Conservation (phyloP, 305 asterid genomes). For the Plantago coronopus region DNA sequence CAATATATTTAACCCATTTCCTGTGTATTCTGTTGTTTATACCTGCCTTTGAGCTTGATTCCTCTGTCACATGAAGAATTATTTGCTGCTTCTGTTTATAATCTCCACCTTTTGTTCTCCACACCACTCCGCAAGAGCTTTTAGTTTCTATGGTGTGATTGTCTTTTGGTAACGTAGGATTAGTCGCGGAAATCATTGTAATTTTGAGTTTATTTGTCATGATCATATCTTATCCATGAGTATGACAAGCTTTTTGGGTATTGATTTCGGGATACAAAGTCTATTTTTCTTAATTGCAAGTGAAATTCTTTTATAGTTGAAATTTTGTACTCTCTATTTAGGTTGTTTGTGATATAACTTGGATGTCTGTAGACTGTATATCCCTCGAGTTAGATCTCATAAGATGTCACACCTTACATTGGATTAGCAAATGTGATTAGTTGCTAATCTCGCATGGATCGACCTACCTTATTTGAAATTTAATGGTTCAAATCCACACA, state of each 20-base stretch:
- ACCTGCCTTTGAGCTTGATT: slow-evolving; percentile 16
- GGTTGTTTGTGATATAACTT: no score
- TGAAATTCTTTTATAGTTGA: no score
- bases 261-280: neutral
- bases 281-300: no score
- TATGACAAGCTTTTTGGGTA: neutral
- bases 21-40: slow-evolving; percentile 26
- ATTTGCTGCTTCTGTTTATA: slow-evolving; percentile 7
- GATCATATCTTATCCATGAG: no score
- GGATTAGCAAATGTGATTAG: no score
- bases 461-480: no score
- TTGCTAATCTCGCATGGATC: no score
- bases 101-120: slow-evolving; percentile 5
- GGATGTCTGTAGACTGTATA: no score
- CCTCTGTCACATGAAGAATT: slow-evolving; percentile 14
- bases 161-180: slow-evolving; percentile 1
- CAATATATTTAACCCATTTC: slow-evolving; percentile 10
- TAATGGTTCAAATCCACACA: no score
- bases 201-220: neutral
- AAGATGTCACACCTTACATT: no score
- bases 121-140: neutral
- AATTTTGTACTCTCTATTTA: no score
- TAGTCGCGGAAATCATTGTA: slow-evolving; percentile 5
- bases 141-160: neutral
- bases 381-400: no score